A percentile compares a stretch with the other conserved stretches of the same genome.
phyloP scores from a whole-genome alignment of 345 rosid species.

The Hypericum androsaemum region DNA sequence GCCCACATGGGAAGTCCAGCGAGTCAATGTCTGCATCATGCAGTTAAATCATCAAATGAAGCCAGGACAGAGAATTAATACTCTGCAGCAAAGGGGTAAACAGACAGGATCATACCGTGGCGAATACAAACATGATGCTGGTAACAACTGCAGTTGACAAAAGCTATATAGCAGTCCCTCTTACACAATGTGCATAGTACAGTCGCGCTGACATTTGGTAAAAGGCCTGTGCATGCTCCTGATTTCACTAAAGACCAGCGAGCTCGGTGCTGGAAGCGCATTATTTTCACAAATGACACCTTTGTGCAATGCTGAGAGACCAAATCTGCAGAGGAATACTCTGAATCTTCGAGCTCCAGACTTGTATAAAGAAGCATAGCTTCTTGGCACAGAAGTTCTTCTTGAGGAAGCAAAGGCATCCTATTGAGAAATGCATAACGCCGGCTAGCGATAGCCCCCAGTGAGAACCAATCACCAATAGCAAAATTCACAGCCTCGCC shows the following conservation, averaged over 20 bases:
- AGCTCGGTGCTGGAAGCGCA: conserved; percentile 69
- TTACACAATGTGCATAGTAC: conserved; percentile 80
- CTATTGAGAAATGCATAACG: conserved; percentile 89
- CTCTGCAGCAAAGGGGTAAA: too few species aligned
- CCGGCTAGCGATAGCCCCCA: conserved; percentile 85
- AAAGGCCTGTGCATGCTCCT: conserved; percentile 42
- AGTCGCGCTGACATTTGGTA: conserved; percentile 48
- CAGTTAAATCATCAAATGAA: conserved; percentile 1
- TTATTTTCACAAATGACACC: conserved; percentile 67
- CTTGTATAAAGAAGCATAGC: conserved; percentile 64
- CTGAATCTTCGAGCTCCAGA: conserved; percentile 46
- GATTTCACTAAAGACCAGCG: conserved; percentile 75
- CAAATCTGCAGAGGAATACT: conserved; percentile 43
- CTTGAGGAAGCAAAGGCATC: conserved; percentile 93
- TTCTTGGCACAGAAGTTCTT: conserved; percentile 92
- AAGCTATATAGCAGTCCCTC: conserved; percentile 86
- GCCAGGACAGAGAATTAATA: not conserved
- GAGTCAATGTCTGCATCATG: conserved; percentile 44
- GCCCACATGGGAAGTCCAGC: conserved; percentile 68
- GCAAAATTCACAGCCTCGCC: conserved; percentile 99
- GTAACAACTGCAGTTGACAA: conserved; percentile 58
- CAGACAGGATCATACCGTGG: conserved; percentile 43
- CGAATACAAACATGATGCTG: conserved; percentile 69
- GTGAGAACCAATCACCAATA: conserved; percentile 90
- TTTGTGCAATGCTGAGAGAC: conserved; percentile 44